Conservation (phyloP, 371 early-diverging fungal species). For the Enteropsectra breve region DNA sequence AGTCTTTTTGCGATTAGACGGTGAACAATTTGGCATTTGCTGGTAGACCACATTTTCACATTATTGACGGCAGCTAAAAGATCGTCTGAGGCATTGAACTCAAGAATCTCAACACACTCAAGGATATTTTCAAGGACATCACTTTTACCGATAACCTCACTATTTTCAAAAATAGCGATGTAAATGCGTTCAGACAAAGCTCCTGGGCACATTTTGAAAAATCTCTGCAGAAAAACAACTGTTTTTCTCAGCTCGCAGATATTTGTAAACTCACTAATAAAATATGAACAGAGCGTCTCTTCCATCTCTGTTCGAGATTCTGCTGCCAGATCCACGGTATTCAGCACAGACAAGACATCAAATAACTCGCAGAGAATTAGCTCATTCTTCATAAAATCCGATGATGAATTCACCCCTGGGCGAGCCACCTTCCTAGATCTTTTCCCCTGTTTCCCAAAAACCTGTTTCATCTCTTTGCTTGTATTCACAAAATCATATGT, state of each 20-base stretch:
- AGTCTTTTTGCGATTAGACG: too few relatives aligned
- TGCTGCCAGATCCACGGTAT: neutral
- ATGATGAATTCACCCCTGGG: neutral
- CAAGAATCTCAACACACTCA: neutral
- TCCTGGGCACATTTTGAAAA: neutral
- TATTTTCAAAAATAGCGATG: neutral
- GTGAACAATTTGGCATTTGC: neutral
- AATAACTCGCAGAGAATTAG: neutral
- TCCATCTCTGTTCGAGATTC: neutral
- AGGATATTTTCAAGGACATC: neutral
- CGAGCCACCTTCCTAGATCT: conserved; percentile 12
- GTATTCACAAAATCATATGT: neutral
- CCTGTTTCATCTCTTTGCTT: neutral
- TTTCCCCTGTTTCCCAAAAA: conserved; percentile 27
- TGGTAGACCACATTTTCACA: neutral
- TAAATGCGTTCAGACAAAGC: neutral
- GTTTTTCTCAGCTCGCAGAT: neutral
- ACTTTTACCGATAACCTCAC: neutral
- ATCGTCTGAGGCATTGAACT: neutral
- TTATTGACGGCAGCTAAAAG: neutral
- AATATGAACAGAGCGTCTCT: neutral
- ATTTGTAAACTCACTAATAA: neutral
- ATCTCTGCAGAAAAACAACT: neutral
- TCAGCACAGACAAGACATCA: neutral
- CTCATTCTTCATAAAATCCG: neutral